Conservation (phyloP, 805 yeast species). For the Metschnikowia aberdeeniae region DNA sequence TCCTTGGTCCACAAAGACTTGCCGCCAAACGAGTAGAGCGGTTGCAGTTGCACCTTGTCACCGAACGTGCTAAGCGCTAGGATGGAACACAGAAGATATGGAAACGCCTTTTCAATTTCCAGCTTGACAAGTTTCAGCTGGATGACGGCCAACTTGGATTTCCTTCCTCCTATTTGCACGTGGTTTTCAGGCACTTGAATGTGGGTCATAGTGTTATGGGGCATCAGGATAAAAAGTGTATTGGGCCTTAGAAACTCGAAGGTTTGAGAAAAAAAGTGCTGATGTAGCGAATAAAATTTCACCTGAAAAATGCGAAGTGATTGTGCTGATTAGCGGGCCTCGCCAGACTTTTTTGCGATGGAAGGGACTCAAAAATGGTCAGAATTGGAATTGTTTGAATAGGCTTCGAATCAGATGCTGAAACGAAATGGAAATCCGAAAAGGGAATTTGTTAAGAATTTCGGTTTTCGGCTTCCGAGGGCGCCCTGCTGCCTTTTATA, state of each 20-base stretch:
- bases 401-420: too few species aligned
- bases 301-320: conserved; percentile 1
- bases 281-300: conserved; percentile 3
- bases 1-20: conserved; percentile 96
- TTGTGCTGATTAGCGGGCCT: conserved; percentile 1
- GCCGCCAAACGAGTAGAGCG: conserved; percentile 93
- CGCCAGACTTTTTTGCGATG: neutral
- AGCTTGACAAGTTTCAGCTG: conserved; percentile 76
- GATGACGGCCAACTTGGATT: conserved; percentile 78
- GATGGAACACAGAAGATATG: conserved; percentile 68
- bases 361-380: too few species aligned
- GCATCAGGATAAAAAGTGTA: conserved; percentile 13
- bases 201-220: conserved; percentile 21
- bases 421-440: too few species aligned
- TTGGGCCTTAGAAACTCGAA: conserved; percentile 3
- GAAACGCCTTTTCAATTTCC: conserved; percentile 54
- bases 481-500: neutral
- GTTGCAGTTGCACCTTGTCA: conserved; percentile 79
- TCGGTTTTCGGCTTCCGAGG: neutral
- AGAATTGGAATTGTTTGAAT: too few species aligned
- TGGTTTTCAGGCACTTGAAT: conserved; percentile 26
- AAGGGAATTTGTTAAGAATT: neutral
- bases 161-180: conserved; percentile 78
- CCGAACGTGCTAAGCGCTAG: conserved; percentile 83
- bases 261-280: conserved; percentile 3